Evolutionary conservation across 108 stramenopile genomes (phyloP), one percentile per base, ranked within the genome.

Genomic region (Parmales sp.): DNA sequence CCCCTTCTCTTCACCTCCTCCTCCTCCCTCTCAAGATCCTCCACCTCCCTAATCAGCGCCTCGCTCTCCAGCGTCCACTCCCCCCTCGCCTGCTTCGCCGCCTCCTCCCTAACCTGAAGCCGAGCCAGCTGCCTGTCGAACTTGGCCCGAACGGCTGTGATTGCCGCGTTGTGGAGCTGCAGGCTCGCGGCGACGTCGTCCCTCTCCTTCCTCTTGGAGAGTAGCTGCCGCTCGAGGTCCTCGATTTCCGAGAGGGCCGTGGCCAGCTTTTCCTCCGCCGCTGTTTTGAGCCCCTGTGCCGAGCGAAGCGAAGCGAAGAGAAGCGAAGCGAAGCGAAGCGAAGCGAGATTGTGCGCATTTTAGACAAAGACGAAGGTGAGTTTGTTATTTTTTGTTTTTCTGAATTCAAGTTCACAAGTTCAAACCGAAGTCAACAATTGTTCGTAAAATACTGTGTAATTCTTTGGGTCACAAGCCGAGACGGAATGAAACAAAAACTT

Each of bases 41-140:
- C 43, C 46, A 85, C 67, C 63, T 93, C 89, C 0, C 66, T 48
- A 41, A 86, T 76, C 88, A 86, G 90, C 66, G 90, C 91, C 13
- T 75, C 74, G 1, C 89, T 69, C 63, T 93, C 89, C 0, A 66
- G 46, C 41, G 86, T 76, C 88, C 87, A 92, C 66, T 92, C 91
- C 13, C 74, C 74, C 2, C 89, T 82, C 69, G 74, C 82, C 64
- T 88, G 86, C 63, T 83, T 73, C 39, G 90, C 70, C 13, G 78
- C 72, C 26, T 41, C 69, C 36, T 87, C 82, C 78, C 90, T 93
- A 65, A 89, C 88, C 38, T 86, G 77, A 16, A 93, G 80, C 45
- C 88, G 76, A 4, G 64, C 74, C 9, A 89, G 49, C 68, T 90
- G 89, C 9, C 89, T 78, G 20, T 81, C 73, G 76, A 86, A 92